Evolutionary conservation across 2,329 filamentous ascomycete species (phyloP), one percentile per base, ranked within the genome.

Genomic region (Blumeria graminis): DNA sequence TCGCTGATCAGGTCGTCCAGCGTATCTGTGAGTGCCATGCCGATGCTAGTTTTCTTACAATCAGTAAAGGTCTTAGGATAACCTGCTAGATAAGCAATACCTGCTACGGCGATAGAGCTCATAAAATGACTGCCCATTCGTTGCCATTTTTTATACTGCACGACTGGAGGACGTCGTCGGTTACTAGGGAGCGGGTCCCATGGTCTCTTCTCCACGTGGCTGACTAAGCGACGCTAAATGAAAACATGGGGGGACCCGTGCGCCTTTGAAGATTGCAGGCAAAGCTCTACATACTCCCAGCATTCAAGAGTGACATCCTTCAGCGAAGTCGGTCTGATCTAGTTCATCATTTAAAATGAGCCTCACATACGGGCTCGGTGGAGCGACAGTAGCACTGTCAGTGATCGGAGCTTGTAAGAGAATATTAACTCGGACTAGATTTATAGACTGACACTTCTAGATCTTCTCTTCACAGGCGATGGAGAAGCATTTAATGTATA

Each of bases 31-130:
- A 98, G 77, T 57, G 90, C 83, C 66, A 87, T 77, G 64, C 92
- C 92, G 72, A 98, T 87, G 71, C 92, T 98, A 69, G 58, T 61
- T 58, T 62, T 59, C 62, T 62, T 56, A 56, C 57, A 61, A 63
- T 65, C 61, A 66, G 65, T 64, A 58, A 57, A 56, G 63, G 65
- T 61, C 61, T 64, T 61, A 43, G 56, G 9, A 57, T 59, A 57
- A 61, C 60, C 61, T 63, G 66, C 66, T 68, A 63, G 63, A 64
- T 60, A 59, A 60, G 35, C 61, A 70, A 70, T 86, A 96, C 92
- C 90, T 96, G 80, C 88, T 94, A 74, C 89, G 84, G 65, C 92
- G 86, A 71, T 98, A 98, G 67, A 98, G 82, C 78, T 98, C 92
- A 71, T 96, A 98, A 74, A 77, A 82, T 62, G 76, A 76, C 68